Conservation (phyloP, 768 basidiomycete genomes). For the Daedaleopsis sinensis region DNA sequence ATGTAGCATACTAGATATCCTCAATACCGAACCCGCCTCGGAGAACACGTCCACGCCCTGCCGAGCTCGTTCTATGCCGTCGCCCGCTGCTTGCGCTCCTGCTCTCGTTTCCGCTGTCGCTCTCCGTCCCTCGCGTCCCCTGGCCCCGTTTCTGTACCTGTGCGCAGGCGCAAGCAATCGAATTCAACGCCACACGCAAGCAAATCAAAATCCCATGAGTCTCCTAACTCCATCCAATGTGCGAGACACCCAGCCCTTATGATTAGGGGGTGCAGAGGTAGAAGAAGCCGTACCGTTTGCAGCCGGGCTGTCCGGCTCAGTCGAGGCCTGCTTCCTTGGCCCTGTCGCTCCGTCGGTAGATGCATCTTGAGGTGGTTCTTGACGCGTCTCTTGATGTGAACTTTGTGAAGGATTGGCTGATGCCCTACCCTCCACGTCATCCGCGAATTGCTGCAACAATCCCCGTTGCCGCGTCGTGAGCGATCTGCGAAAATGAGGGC, state of each 20-base stretch:
- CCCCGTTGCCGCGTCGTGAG: slow-evolving; percentile 83
- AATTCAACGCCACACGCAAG: slow-evolving; percentile 46
- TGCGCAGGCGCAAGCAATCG: slow-evolving; percentile 4
- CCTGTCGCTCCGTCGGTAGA: slow-evolving; percentile 26
- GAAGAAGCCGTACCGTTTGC: slow-evolving; percentile 82
- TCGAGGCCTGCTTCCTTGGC: slow-evolving; percentile 24
- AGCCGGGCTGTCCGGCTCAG: slow-evolving; percentile 30
- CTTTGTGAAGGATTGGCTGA: slow-evolving; percentile 24
- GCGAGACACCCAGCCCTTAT: slow-evolving; percentile 74
- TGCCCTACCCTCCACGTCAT: slow-evolving; percentile 82
- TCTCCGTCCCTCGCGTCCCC: slow-evolving; percentile 36
- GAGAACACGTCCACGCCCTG: background rate
- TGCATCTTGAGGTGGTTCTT: slow-evolving; percentile 23
- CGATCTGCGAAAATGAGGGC: slow-evolving; percentile 51
- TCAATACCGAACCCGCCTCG: slow-evolving; percentile 4
- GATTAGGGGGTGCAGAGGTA: slow-evolving; percentile 56
- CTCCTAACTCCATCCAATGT: slow-evolving; percentile 67
- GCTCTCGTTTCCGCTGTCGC: slow-evolving; percentile 46
- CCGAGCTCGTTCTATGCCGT: slow-evolving; percentile 36
- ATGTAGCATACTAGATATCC: slow-evolving; percentile 23
- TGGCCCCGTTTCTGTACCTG: slow-evolving; percentile 25
- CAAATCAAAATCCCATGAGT: slow-evolving; percentile 72
- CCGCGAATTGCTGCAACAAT: slow-evolving; percentile 87
- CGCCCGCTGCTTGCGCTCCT: slow-evolving; percentile 48
- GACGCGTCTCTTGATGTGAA: slow-evolving; percentile 11